Base-by-base conservation (phyloP, 2,329 filamentous ascomycete genomes). In the Furcasterigmium sp. region DNA sequence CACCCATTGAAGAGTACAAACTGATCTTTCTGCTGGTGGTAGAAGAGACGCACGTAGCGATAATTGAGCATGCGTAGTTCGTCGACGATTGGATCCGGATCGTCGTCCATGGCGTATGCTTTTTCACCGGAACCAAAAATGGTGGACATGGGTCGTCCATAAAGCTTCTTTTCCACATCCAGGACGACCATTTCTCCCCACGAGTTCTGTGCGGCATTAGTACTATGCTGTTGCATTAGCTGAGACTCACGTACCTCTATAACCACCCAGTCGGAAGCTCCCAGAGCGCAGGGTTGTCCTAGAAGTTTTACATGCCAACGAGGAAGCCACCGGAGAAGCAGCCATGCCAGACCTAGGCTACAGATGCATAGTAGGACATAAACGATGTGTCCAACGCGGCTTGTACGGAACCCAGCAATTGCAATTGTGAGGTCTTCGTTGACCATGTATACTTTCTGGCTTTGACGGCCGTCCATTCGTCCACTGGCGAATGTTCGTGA, bases 381-480 rank as follows among this genome's bases (percentile, higher is more conserved):
- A 1, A 82, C 49, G 3, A 75, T 62, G 54, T 82, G 85, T 2
- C 93, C 89, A 13, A 80, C 47, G 4, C 67, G 62, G 50, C 85
- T 91, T 4, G 90, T 96, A 39, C 76, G 81, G 63, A 97, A 98
- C 0, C 93, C 93, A 19, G 91, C 89, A 57, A 97, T 82, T 21
- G 91, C 91, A 54, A 96, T 90, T 1, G 90, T 96, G 50, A 98
- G 71, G 61, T 98, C 93, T 63, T 98, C 93, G 34, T 88, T 95
- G 46, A 82, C 74, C 65, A 98, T 90, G 63, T 96, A 93, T 19
- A 96, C 77, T 67, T 96, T 97, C 63, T 98, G 93, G 55, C 78
- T 94, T 21, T 78, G 72, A 45, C 87, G 80, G 34, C 80, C 79
- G 10, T 76, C 78, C 32, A 69, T 70, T 39, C 76, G 78, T 49